Evolutionary conservation across 192 early-diverging fungal species (phyloP).

Genomic region (Entomortierella parvispora): DNA sequence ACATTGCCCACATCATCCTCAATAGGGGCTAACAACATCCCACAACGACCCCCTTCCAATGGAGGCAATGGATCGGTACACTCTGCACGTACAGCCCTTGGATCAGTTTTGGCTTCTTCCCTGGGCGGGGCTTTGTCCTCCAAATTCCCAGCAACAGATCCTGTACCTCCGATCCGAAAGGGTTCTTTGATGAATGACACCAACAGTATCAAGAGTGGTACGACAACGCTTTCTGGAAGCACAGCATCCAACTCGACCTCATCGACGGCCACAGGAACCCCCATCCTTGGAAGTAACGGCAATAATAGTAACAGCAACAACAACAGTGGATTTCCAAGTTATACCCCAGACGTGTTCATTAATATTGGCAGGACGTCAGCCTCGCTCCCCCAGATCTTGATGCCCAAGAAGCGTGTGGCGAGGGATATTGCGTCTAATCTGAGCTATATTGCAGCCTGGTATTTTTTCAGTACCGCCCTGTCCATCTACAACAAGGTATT

Average conservation of each 20-base stretch:
- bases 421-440: slow-evolving; percentile 47
- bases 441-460: slow-evolving; percentile 72
- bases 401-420: slow-evolving; percentile 44
- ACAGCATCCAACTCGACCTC: background rate
- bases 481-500: slow-evolving; percentile 84
- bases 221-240: background rate
- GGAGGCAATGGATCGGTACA: background rate
- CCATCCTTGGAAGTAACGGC: background rate
- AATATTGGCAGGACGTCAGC: slow-evolving; percentile 36
- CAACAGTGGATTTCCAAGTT: background rate
- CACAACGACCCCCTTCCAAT: background rate
- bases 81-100: slow-evolving; percentile 17
- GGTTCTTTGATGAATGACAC: slow-evolving; percentile 8
- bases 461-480: slow-evolving; percentile 77
- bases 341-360: slow-evolving; percentile 34
- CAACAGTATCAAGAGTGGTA: background rate
- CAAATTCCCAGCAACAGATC: background rate
- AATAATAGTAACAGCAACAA: background rate
- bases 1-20: background rate
- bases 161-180: slow-evolving; percentile 14
- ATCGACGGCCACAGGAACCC: background rate
- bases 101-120: slow-evolving; percentile 25
- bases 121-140: slow-evolving; percentile 14
- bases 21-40: background rate
- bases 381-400: slow-evolving; percentile 46